Evolutionary conservation across 148 eudicot species (phyloP).

Genomic region (Rhododendron williamsianum): DNA sequence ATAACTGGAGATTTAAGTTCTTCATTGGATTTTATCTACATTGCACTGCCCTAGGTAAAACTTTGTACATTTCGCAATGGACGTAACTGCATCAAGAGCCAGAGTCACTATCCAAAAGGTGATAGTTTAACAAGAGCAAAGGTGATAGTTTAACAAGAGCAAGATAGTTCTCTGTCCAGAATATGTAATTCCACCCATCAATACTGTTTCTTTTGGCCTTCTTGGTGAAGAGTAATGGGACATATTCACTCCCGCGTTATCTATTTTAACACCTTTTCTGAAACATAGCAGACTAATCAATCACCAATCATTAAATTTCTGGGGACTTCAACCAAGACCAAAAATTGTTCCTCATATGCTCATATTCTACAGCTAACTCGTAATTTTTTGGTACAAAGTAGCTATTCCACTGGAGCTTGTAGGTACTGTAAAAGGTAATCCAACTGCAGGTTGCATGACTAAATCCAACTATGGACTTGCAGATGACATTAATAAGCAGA

Average conservation of each 20-base stretch:
- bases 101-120: background rate
- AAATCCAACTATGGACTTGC: background rate
- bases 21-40: background rate
- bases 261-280: background rate
- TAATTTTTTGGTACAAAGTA: background rate
- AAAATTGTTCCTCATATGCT: background rate
- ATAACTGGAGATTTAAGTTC: background rate
- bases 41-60: background rate
- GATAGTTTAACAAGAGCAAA: background rate
- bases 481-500: background rate
- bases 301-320: background rate
- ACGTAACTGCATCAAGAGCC: background rate
- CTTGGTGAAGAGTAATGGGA: background rate
- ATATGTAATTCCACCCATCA: background rate
- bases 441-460: background rate
- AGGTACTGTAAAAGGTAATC: background rate
- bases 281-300: background rate
- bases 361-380: background rate
- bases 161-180: background rate
- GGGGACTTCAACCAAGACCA: background rate
- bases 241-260: background rate
- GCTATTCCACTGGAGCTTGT: background rate
- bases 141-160: too few relatives aligned
- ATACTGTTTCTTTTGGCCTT: background rate
- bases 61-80: background rate